Evolutionary conservation across 441 rosid species (phyloP).

Genomic region (Melastoma candidum): DNA sequence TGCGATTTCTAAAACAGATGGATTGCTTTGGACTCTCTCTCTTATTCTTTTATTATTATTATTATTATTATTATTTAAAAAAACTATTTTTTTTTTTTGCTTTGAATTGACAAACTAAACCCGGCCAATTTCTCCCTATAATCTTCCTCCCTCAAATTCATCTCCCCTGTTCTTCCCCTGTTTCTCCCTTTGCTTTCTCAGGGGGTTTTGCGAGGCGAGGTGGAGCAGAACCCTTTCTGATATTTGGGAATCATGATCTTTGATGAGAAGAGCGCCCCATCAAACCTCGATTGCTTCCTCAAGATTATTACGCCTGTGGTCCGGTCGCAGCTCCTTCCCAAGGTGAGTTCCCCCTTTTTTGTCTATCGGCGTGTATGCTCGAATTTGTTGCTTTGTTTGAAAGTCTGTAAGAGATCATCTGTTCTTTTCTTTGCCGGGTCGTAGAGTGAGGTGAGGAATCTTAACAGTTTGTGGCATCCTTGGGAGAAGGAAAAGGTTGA

Average conservation of each 20-base stretch:
- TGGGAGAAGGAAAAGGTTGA: constrained; percentile 82
- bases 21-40: too few relatives aligned
- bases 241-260: not conserved
- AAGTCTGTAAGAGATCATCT: not conserved
- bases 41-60: too few relatives aligned
- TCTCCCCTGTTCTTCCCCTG: not conserved
- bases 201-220: not conserved
- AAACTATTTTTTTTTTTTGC: too few relatives aligned
- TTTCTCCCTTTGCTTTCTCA: not conserved
- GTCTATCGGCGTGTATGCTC: not conserved
- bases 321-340: constrained; percentile 3
- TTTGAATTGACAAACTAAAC: not conserved
- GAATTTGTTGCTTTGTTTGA: not conserved
- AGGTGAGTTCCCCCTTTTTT: not conserved
- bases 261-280: not conserved
- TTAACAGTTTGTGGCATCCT: constrained; percentile 82
- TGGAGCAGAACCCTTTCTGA: too few relatives aligned
- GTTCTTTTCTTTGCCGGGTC: constrained; percentile 1
- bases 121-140: not conserved
- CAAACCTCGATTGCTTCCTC: not conserved
- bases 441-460: constrained; percentile 71
- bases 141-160: not conserved
- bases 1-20: too few relatives aligned
- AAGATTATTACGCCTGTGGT: not conserved
- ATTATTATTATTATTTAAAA: too few relatives aligned